Evolutionary conservation across 345 rosid genomes (phyloP), one percentile per base, ranked within the genome.

Genomic region (Hibiscus syriacus): DNA sequence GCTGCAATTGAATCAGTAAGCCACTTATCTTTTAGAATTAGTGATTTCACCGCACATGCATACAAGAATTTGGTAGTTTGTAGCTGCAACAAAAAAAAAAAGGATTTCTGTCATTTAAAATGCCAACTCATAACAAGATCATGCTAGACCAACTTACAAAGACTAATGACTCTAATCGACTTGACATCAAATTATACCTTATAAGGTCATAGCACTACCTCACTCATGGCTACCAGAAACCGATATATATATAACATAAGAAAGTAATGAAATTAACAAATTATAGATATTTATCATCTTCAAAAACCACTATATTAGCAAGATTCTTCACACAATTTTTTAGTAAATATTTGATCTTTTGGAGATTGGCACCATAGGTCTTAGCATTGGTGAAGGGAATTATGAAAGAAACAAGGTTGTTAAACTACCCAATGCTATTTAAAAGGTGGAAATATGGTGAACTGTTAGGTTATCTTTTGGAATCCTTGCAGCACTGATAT

Each of bases 51-150:
- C 49, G 89, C 89, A 66, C 90, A 84, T 0, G 86, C 94, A 61
- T 84, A 88, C 70, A 88, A 64, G 75, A 88, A 85, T 64, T 82
- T 82, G 70, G 80, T 48, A 4, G 87, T 84, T 79, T 80, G 80
- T 69, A 82, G 72, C 90, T 86, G 83, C 60, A 22, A 54, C 27
- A n/a, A 61, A 39, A 20, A 72, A 72, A 38, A 22, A 27, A 62
- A 67, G 20, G 14, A 58, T 63, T 5, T 16, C 2, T 49, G 57
- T 63, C 19, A 57, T 43, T 46, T 19, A 27, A 43, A 26, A 46
- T 46, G 34, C 38, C 64, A 34, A 60, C 26, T 60, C 26, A 38
- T 6, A 34, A 43, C 13, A 43, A 45, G 7, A 26, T 16, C 34
- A 6, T 8, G 53, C 8, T 25, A 23, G 45, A 3, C 12, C 5